These are phyloP conservation scores for Metschnikowia gruessii DNA, from an alignment of 805 yeast species.

Conservation along the genomic window DNA sequence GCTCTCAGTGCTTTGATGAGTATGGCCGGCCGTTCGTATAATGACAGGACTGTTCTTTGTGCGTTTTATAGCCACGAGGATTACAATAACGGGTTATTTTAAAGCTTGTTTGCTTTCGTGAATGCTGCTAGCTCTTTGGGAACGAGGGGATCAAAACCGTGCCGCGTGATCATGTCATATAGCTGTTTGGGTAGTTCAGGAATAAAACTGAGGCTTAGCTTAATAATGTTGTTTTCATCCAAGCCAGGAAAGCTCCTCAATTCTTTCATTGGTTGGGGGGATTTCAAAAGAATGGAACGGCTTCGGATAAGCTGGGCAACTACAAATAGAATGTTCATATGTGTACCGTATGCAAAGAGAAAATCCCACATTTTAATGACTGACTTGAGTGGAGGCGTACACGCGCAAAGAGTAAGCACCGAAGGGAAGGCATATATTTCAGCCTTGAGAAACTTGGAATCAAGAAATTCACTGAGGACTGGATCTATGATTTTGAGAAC, in stretches of 20 bases:
- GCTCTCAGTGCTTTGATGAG: conserved; percentile 57
- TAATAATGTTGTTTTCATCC: conserved; percentile 70
- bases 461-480: conserved; percentile 55
- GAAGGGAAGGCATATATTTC: conserved; percentile 86
- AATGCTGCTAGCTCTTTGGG: conserved; percentile 31
- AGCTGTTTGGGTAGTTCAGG: conserved; percentile 67
- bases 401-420: conserved; percentile 79
- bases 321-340: conserved; percentile 78
- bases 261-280: conserved; percentile 69
- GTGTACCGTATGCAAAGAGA: conserved; percentile 85
- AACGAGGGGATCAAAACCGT: conserved; percentile 52
- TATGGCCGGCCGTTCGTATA: conserved; percentile 63
- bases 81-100: conserved; percentile 43
- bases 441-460: conserved; percentile 68
- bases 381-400: conserved; percentile 80
- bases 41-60: conserved; percentile 66
- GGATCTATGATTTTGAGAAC: conserved; percentile 73
- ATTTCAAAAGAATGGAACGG: conserved; percentile 56
- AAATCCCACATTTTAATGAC: conserved; percentile 86
- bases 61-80: conserved; percentile 60
- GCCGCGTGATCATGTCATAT: conserved; percentile 61
- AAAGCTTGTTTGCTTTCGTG: conserved; percentile 11
- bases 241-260: conserved; percentile 70
- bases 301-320: conserved; percentile 78
- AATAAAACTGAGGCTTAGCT: conserved; percentile 74